These are phyloP conservation scores for Phytopythium aichiense DNA, from an alignment of 352 stramenopile genomes.

Conservation along the genomic window DNA sequence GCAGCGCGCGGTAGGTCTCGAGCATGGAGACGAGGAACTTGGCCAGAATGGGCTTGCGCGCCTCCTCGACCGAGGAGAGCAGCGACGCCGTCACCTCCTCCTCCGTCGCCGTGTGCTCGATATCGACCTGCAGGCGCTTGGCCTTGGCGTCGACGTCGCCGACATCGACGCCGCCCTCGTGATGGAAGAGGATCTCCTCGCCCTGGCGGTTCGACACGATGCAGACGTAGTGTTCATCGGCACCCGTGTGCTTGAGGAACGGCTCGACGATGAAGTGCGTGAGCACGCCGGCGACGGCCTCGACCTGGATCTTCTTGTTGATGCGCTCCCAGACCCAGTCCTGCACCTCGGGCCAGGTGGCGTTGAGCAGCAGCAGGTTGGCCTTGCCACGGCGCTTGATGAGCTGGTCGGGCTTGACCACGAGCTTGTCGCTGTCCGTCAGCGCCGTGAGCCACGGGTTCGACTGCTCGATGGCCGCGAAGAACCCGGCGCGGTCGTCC, in stretches of 20 bases:
- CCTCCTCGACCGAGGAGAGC: slow-evolving; percentile 77
- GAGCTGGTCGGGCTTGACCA: slow-evolving; percentile 97
- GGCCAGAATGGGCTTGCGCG: slow-evolving; percentile 74
- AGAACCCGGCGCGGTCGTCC: slow-evolving; percentile 54
- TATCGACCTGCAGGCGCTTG: slow-evolving; percentile 80
- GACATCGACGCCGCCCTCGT: slow-evolving; percentile 95
- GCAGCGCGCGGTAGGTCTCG: slow-evolving; percentile 91
- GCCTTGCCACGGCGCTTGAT: slow-evolving; percentile 97
- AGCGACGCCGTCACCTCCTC: slow-evolving; percentile 71
- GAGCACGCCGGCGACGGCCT: slow-evolving; percentile 88
- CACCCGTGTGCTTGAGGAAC: slow-evolving; percentile 91
- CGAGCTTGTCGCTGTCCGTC: slow-evolving; percentile 74
- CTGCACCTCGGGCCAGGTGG: slow-evolving; percentile 89
- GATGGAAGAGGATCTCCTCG: slow-evolving; percentile 96
- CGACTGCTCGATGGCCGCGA: slow-evolving; percentile 53
- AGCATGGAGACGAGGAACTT: slow-evolving; percentile 92
- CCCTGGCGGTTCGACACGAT: slow-evolving; percentile 93
- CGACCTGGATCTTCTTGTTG: slow-evolving; percentile 90
- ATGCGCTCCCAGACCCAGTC: slow-evolving; percentile 94
- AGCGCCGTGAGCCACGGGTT: slow-evolving; percentile 85
- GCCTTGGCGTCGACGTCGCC: slow-evolving; percentile 95
- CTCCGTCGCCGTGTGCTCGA: slow-evolving; percentile 68
- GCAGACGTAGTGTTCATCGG: slow-evolving; percentile 97
- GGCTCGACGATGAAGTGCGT: slow-evolving; percentile 97
- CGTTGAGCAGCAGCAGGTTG: slow-evolving; percentile 94